Base-by-base conservation (phyloP, 257 asterid species). In the Henckelia pumila region DNA sequence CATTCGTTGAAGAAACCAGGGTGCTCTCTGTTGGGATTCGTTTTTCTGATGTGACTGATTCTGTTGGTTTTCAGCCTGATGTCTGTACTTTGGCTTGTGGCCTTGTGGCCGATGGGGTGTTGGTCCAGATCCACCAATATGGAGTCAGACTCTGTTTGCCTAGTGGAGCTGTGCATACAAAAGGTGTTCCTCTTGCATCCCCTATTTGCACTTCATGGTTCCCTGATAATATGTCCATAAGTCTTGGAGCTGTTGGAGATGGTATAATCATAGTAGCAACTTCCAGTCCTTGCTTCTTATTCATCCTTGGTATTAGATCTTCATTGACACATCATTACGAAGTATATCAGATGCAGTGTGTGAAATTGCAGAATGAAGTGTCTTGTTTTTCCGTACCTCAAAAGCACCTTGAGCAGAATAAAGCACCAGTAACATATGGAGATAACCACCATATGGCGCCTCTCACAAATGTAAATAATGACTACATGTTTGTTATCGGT, bases 1-100 rank as follows among this genome's bases (percentile, higher is more conserved):
- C 99, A 56, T 93, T 93, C 77, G 96, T 93, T 76, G 99, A 93
- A 76, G 96, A 93, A 79, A 88, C 96, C 47, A 86, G 99, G 79
- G 97, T 93, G 72, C 99, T 93, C 33, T 90, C 99, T 49, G 97
- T 93, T 30, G 99, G 99, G 29, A 84, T 93, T 76, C 88, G 85
- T 81, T 93, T 93, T 79, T 81, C 89, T 72, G 99, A 93, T 74
- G 97, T 87, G 58, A 93, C 99, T 70, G 97, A 93, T 74, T 78
- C 85, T 49, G 87, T 85, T 66, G 96, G 99, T 78, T 93, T 86
- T 81, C 86, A 59, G 78, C 89, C 96, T 40, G 85, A 86, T 68
- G 96, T 86, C 75, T 90, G 95, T 71, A 93, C 99, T 47, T 79
- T 93, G 84, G 95, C 97, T 72, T 93, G 99, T 80, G 99, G 99